A percentile compares a stretch with the other conserved stretches of the same genome.
Evolutionary conservation across 108 stramenopile species (phyloP).

Genomic region (Nitzschia palea): DNA sequence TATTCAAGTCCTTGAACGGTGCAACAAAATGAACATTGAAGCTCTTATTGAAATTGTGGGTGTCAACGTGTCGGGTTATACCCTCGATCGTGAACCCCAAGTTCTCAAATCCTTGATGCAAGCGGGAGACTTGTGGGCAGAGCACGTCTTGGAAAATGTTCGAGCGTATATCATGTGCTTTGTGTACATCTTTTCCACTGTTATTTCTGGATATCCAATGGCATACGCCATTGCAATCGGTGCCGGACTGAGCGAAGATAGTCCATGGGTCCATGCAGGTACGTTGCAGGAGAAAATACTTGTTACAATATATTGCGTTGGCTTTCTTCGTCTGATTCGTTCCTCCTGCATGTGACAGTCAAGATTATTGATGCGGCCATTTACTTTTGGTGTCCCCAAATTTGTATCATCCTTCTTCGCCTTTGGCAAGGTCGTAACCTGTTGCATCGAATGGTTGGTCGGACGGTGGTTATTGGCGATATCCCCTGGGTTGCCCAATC

Average conservation of each 20-base stretch:
- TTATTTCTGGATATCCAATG: slow-evolving; percentile 61
- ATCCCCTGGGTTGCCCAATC: slow-evolving; percentile 74
- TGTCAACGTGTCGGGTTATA: slow-evolving; percentile 23
- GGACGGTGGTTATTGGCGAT: slow-evolving; percentile 85
- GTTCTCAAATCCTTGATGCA: slow-evolving; percentile 25
- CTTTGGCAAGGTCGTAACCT: slow-evolving; percentile 61
- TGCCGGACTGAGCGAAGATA: slow-evolving; percentile 29
- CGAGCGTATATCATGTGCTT: slow-evolving; percentile 67
- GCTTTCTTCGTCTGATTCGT: background rate
- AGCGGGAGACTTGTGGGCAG: slow-evolving; percentile 59
- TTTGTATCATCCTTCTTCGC: slow-evolving; percentile 59
- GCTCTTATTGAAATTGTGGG: slow-evolving; percentile 63
- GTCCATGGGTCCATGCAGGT: slow-evolving; percentile 13
- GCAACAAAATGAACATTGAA: slow-evolving; percentile 51
- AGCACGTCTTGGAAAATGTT: slow-evolving; percentile 64
- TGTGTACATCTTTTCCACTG: slow-evolving; percentile 65
- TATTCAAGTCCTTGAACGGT: slow-evolving; percentile 50
- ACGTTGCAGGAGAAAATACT: too few relatives aligned
- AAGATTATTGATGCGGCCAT: slow-evolving; percentile 61
- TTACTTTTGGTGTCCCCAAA: slow-evolving; percentile 81
- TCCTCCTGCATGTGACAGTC: too few relatives aligned
- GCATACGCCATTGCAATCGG: slow-evolving; percentile 44
- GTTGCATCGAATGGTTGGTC: slow-evolving; percentile 71
- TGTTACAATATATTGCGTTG: background rate
- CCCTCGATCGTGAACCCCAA: slow-evolving; percentile 16